Percentiles rank a stretch among this genome's conserved stretches.
phyloP scores from a whole-genome alignment of 78 protist species.

The Andalucia godoyi region DNA sequence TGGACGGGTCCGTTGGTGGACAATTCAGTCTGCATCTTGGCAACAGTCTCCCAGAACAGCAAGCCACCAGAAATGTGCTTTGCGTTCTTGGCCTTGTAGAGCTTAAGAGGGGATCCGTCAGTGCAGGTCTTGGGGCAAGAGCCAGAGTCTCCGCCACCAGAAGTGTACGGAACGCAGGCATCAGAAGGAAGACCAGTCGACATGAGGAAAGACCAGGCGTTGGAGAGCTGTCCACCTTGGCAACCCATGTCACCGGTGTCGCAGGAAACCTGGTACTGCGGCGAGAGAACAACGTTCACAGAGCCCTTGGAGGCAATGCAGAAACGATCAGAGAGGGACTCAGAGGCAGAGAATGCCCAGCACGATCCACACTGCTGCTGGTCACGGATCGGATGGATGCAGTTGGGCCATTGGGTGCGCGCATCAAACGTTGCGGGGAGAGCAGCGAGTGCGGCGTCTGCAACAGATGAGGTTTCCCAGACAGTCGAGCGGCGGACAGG shows the following conservation, averaged over 20 bases:
- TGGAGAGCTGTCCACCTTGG: conserved; percentile 40
- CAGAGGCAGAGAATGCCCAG: conserved; percentile 26
- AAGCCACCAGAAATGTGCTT: too few species aligned
- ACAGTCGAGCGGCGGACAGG: too few species aligned
- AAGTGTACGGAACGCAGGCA: conserved; percentile 66
- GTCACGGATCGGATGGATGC: conserved; percentile 11
- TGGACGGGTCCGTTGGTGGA: conserved; percentile 34
- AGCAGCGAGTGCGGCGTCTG: background rate
- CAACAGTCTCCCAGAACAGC: too few species aligned
- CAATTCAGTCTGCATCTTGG: conserved; percentile 4
- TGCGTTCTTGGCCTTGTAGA: conserved; percentile 21
- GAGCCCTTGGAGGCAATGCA: conserved; percentile 34
- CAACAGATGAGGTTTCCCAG: too few species aligned
- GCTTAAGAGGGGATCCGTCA: background rate
- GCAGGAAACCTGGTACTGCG: conserved; percentile 10
- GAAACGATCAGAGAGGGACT: conserved; percentile 23
- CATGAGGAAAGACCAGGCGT: conserved; percentile 48
- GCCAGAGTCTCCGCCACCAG: conserved; percentile 8
- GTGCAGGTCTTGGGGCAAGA: conserved; percentile 6
- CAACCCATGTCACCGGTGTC: conserved; percentile 7
- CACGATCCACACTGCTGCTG: conserved; percentile 31
- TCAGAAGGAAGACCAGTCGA: conserved; percentile 52
- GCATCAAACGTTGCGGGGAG: conserved; percentile 4
- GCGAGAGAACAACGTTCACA: conserved; percentile 10
- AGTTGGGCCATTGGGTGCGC: conserved; percentile 7